phyloP scores from a whole-genome alignment of 306 rosid species.

The Trichosanthes cucumerina region DNA sequence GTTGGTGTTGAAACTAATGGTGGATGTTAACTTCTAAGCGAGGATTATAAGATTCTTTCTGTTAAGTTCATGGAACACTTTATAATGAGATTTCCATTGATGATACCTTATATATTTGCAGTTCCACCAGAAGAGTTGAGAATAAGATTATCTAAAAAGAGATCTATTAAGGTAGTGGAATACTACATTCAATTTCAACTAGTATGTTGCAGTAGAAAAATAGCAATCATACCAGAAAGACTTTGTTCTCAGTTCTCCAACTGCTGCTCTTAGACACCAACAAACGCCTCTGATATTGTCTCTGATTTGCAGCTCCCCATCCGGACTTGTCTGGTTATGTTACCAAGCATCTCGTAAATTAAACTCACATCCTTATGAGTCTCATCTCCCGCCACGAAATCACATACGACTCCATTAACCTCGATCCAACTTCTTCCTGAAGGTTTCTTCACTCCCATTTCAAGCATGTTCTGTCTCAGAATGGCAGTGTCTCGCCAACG shows the following conservation, averaged over 20 bases:
- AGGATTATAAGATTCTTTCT: neutral
- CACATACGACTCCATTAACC: constrained; percentile 40
- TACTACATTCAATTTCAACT: neutral
- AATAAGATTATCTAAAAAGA: neutral
- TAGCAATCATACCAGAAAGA: neutral
- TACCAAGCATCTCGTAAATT: constrained; percentile 37
- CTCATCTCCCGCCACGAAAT: constrained; percentile 48
- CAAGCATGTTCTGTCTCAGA: constrained; percentile 48
- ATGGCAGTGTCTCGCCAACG: constrained; percentile 57
- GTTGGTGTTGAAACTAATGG: neutral
- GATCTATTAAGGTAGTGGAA: neutral
- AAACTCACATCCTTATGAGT: constrained; percentile 38
- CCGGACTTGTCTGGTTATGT: constrained; percentile 34
- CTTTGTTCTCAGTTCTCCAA: neutral
- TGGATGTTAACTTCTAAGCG: neutral
- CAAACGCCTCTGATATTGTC: constrained; percentile 4
- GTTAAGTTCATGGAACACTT: neutral
- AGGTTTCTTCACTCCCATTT: constrained; percentile 55
- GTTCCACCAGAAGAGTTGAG: neutral
- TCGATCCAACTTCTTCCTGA: constrained; percentile 64
- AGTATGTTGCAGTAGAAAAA: neutral
- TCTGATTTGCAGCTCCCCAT: constrained; percentile 22
- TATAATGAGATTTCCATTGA: neutral
- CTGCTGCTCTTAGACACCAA: constrained; percentile 9
- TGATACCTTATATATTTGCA: neutral